These are phyloP conservation scores for Byssochlamys sp. DNA, from an alignment of 2,329 filamentous ascomycete genomes.

Conservation along the genomic window DNA sequence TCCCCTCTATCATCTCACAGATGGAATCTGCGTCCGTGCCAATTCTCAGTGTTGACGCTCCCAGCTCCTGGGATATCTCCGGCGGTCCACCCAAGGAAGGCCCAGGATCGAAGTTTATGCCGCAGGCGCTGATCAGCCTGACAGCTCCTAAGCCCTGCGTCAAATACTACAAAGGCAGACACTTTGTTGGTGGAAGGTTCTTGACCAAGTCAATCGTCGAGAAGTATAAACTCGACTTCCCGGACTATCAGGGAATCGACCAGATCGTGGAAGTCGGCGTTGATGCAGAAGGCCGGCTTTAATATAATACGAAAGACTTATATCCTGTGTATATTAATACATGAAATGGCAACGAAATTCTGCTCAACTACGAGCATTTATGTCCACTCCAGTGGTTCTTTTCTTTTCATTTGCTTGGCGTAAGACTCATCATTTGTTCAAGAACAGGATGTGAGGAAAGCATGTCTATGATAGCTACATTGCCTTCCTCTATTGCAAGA, in stretches of 20 bases:
- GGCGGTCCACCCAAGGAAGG: slow-evolving; percentile 68
- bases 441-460: not conserved
- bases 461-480: not conserved
- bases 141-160: slow-evolving; percentile 89
- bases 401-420: not conserved
- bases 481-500: slow-evolving; percentile 11
- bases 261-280: slow-evolving; percentile 69
- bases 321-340: not conserved
- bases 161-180: slow-evolving; percentile 71
- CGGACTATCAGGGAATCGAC: slow-evolving; percentile 73
- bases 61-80: slow-evolving; percentile 91
- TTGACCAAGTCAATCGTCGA: slow-evolving; percentile 65
- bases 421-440: not conserved
- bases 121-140: slow-evolving; percentile 70
- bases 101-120: slow-evolving; percentile 70
- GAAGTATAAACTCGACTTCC: slow-evolving; percentile 78
- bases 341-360: not conserved
- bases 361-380: not conserved
- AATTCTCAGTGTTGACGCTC: slow-evolving; percentile 82
- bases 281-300: slow-evolving; percentile 28
- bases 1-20: slow-evolving; percentile 67
- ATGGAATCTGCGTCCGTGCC: slow-evolving; percentile 64
- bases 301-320: not conserved
- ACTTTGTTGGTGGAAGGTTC: slow-evolving; percentile 90
- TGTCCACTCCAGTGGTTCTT: not conserved